Percentiles rank a stretch among this genome's conserved stretches.
phyloP scores from a whole-genome alignment of 2,329 filamentous ascomycete genomes.

The Cryoendolithus antarcticus region DNA sequence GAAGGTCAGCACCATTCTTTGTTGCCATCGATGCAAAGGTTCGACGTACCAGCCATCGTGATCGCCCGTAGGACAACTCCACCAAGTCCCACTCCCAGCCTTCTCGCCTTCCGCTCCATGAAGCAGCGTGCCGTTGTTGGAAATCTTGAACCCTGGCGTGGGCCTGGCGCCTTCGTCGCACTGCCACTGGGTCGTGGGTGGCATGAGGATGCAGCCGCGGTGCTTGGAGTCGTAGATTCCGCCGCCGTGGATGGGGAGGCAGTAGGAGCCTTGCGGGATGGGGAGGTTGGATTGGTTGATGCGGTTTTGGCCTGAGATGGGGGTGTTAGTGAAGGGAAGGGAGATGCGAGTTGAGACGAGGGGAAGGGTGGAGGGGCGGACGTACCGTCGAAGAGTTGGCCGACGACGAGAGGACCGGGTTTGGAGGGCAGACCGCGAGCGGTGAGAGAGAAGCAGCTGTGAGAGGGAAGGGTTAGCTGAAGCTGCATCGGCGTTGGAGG shows the following conservation, averaged over 20 bases:
- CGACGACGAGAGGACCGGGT: conserved; percentile 41
- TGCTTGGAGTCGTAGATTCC: conserved; percentile 43
- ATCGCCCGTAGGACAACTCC: conserved; percentile 47
- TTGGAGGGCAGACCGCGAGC: conserved; percentile 29
- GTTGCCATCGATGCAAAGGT: no score
- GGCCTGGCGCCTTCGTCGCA: conserved; percentile 45
- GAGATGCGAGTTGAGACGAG: no score
- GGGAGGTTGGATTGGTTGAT: conserved; percentile 33
- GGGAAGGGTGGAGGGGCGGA: no score
- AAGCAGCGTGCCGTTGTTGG: conserved; percentile 39
- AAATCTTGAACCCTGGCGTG: conserved; percentile 44
- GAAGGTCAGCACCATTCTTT: no score
- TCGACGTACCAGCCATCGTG: conserved; percentile 32
- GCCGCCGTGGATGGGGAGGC: conserved; percentile 39
- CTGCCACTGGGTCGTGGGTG: conserved; percentile 47
- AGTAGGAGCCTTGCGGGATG: conserved; percentile 39
- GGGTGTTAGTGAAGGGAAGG: no score
- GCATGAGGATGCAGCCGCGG: conserved; percentile 52
- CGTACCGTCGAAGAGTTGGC: conserved; percentile 49
- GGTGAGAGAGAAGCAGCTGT: conserved; percentile 40
- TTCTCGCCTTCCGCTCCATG: conserved; percentile 18
- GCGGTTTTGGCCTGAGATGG: conserved; percentile 51
- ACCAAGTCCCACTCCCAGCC: conserved; percentile 42
- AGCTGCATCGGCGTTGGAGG: no score
- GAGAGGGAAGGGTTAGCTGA: no score